Evolutionary conservation across 805 yeast genomes (phyloP), one percentile per base, ranked within the genome.

Genomic region (Suhomyces pyralidae): DNA sequence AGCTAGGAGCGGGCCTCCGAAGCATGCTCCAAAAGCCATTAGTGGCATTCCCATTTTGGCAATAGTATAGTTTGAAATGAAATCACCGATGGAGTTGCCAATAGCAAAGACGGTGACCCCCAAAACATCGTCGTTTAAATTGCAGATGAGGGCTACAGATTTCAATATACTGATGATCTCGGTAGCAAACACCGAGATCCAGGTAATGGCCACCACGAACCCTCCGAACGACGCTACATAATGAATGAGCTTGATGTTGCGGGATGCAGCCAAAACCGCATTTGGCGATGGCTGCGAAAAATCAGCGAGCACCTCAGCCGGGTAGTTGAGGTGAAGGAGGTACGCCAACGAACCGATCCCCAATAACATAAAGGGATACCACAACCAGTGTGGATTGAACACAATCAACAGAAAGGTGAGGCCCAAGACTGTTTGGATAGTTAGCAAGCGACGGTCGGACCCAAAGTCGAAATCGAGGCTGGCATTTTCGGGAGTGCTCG

Each of bases 1-100:
- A 50, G 91, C 86, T 42, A 94, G 66, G 52, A 93, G 69, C 0
- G 98, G 98, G 1, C 97, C 90, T 0, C 97, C 98, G 66, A 92
- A 87, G 63, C 98, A 92, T 0, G 97, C 97, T 26, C 94, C 88
- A n/a, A 94, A 74, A 0, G 97, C 97, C 88, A 93, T 88, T 45
- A 87, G 78, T 0, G 96, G 89, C 70, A 82, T 84, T 0, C 96
- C 97, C 78, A 89, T 80, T 52, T 74, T 74, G 0, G 96, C 91
- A 24, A 93, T 81, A 0, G 96, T 86, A 34, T 86, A 66, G 59
- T 93, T 90, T 0, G 97, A 86, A 1, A 92, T 84, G 46, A 92
- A 72, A 63, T 93, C 99, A 5, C 98, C 97, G 6, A 88, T 72
- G 1, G 97, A 92, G 66, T 93, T 94, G 4, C 99, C 98, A 53